Evolutionary conservation across 2,329 filamentous ascomycete species (phyloP).

Genomic region (Paecilomyces sp.): DNA sequence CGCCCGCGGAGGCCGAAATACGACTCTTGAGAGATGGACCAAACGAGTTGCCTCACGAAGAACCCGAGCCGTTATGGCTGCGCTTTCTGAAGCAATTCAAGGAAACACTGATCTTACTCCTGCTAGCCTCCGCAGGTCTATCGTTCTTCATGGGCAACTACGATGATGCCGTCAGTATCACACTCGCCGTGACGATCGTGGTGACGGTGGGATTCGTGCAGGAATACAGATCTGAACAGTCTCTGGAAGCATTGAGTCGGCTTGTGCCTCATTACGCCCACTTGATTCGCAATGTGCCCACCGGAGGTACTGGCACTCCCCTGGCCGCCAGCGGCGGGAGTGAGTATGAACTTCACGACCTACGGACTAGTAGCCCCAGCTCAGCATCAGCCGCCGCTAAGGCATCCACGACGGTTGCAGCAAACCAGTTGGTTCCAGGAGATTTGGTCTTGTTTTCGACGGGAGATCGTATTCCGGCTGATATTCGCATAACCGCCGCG

Average conservation of each 20-base stretch:
- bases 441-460: constrained; percentile 92
- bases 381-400: constrained; percentile 59
- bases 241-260: constrained; percentile 86
- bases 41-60: constrained; percentile 91
- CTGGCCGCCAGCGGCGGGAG: constrained; percentile 23
- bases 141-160: constrained; percentile 88
- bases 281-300: constrained; percentile 61
- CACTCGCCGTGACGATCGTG: constrained; percentile 92
- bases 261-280: constrained; percentile 94
- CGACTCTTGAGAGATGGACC: constrained; percentile 75
- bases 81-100: constrained; percentile 96
- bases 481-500: constrained; percentile 87
- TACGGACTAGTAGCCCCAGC: constrained; percentile 42
- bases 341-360: constrained; percentile 43
- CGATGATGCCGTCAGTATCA: constrained; percentile 93
- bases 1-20: constrained; percentile 70
- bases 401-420: constrained; percentile 77
- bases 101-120: constrained; percentile 86
- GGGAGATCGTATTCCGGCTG: constrained; percentile 91
- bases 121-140: constrained; percentile 79
- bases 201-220: constrained; percentile 94
- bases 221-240: constrained; percentile 96
- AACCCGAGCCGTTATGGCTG: constrained; percentile 88
- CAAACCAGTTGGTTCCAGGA: constrained; percentile 79
- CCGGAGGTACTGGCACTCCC: constrained; percentile 12